Percentiles rank a stretch among this genome's conserved stretches.
phyloP scores from a whole-genome alignment of 495 filamentous ascomycete genomes.

The Letharia columbiana region DNA sequence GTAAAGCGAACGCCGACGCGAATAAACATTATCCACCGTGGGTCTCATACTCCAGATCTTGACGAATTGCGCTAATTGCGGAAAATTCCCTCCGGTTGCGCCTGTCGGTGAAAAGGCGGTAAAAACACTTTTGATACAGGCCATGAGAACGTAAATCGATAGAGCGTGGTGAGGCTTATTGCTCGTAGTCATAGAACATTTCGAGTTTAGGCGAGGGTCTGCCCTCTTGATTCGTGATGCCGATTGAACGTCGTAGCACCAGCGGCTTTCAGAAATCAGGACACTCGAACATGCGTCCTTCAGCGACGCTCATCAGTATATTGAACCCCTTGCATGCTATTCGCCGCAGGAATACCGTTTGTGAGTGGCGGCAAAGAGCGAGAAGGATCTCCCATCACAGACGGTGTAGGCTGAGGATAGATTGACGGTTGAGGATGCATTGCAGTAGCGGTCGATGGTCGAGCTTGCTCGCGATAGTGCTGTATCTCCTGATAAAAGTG shows the following conservation, averaged over 20 bases:
- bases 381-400: conserved; percentile 38
- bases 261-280: background rate
- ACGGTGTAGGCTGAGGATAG: conserved; percentile 28
- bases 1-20: conserved; percentile 15
- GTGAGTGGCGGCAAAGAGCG: conserved; percentile 45
- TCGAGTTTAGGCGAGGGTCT: background rate
- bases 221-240: background rate
- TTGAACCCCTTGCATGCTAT: conserved; percentile 50
- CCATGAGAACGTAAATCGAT: conserved; percentile 6
- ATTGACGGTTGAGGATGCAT: conserved; percentile 36
- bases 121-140: conserved; percentile 21
- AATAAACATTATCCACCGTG: conserved; percentile 16
- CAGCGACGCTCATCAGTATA: conserved; percentile 46
- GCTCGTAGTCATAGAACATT: conserved; percentile 3
- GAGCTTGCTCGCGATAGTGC: conserved; percentile 22
- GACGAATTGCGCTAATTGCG: conserved; percentile 4
- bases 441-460: conserved; percentile 30
- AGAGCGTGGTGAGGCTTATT: background rate
- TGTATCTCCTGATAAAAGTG: conserved; percentile 37
- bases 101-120: background rate
- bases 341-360: conserved; percentile 37
- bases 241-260: background rate
- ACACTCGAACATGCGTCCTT: background rate
- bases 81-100: background rate
- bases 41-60: background rate